Evolutionary conservation across 768 basidiomycete species (phyloP).

Genomic region (Aureoboletus auriporus): DNA sequence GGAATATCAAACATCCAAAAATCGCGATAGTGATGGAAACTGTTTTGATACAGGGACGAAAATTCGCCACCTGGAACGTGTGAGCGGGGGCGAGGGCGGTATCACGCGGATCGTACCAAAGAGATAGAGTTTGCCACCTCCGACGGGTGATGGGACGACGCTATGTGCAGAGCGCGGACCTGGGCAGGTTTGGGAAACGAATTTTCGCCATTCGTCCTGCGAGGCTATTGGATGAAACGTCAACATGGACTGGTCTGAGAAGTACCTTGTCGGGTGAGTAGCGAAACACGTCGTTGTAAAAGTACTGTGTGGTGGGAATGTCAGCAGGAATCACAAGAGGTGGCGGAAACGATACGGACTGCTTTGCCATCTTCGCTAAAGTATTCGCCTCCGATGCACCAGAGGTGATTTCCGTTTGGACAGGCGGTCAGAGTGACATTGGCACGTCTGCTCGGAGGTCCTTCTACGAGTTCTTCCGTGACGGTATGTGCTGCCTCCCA

Average conservation of each 20-base stretch:
- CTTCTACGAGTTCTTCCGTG: constrained; percentile 81
- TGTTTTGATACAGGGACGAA: constrained; percentile 76
- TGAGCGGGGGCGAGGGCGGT: neutral
- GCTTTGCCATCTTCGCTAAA: constrained; percentile 85
- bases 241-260: neutral
- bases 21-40: constrained; percentile 86
- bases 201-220: constrained; percentile 86
- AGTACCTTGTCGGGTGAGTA: constrained; percentile 78
- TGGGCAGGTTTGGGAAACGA: constrained; percentile 79
- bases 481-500: constrained; percentile 81
- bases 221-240: neutral
- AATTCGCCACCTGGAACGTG: constrained; percentile 69
- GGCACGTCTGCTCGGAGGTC: constrained; percentile 78
- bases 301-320: constrained; percentile 46
- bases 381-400: constrained; percentile 84
- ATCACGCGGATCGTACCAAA: constrained; percentile 49
- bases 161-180: constrained; percentile 88
- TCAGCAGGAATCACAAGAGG: neutral
- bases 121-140: constrained; percentile 84
- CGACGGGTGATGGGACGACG: constrained; percentile 64
- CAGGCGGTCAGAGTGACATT: constrained; percentile 80
- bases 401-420: constrained; percentile 76
- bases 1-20: constrained; percentile 85
- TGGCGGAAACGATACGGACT: constrained; percentile 34
- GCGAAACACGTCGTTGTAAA: constrained; percentile 85